These are phyloP conservation scores for Pestalotiopsis sp. DNA, from an alignment of 2,329 filamentous ascomycete genomes.

Conservation along the genomic window DNA sequence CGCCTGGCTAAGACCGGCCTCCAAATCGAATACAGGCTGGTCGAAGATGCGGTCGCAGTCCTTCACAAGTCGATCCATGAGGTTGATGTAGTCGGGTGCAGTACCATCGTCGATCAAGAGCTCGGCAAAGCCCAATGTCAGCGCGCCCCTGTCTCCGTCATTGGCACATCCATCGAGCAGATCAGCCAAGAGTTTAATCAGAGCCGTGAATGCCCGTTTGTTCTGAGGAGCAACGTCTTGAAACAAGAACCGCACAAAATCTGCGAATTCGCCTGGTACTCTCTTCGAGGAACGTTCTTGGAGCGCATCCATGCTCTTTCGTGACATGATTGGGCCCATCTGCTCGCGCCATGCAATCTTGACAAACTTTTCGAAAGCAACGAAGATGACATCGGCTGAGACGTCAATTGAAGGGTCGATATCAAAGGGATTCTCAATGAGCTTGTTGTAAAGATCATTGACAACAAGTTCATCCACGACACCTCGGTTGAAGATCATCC, in stretches of 20 bases:
- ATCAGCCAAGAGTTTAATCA: conserved; percentile 85
- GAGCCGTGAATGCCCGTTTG: conserved; percentile 75
- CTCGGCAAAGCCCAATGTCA: conserved; percentile 89
- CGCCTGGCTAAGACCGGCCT: conserved; percentile 42
- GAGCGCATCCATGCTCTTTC: conserved; percentile 71
- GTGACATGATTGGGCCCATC: conserved; percentile 82
- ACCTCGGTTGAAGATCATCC: conserved; percentile 70
- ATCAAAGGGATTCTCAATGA: conserved; percentile 82
- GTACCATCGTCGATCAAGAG: conserved; percentile 78
- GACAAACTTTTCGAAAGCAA: conserved; percentile 91
- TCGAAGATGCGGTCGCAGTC: conserved; percentile 90
- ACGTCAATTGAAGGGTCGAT: conserved; percentile 75
- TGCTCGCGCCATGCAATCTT: conserved; percentile 85
- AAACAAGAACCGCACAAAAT: conserved; percentile 68
- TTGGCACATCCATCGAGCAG: conserved; percentile 88
- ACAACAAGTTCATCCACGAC: conserved; percentile 77
- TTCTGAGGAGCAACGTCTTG: conserved; percentile 71
- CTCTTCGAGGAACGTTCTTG: conserved; percentile 68
- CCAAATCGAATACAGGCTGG: conserved; percentile 43
- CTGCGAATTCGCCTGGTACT: conserved; percentile 73
- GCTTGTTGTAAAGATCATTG: conserved; percentile 87
- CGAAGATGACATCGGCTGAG: conserved; percentile 82
- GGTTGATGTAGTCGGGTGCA: conserved; percentile 81
- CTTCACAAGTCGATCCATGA: conserved; percentile 86
- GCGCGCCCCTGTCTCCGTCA: conserved; percentile 83